These are phyloP conservation scores for Amylocystis lapponica DNA, from an alignment of 768 basidiomycete genomes.

Conservation along the genomic window DNA sequence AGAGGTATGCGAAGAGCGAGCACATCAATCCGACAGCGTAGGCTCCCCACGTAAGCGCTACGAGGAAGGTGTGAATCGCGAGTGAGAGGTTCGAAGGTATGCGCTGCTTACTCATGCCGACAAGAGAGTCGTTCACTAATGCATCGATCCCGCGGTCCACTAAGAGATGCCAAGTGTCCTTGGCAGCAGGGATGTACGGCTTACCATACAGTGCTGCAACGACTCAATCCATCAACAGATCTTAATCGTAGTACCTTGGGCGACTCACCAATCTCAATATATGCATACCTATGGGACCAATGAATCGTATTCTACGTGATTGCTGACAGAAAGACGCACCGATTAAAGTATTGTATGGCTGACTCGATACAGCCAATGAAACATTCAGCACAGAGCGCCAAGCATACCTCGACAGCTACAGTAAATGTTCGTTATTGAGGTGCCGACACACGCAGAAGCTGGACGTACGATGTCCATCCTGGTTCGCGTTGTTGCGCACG, in stretches of 20 bases:
- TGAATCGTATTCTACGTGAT: neutral
- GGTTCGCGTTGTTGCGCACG: constrained; percentile 51
- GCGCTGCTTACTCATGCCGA: constrained; percentile 58
- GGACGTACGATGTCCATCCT: constrained; percentile 54
- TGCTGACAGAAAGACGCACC: constrained; percentile 28
- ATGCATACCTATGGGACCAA: constrained; percentile 51
- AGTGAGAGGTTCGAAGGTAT: neutral
- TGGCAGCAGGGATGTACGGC: constrained; percentile 72
- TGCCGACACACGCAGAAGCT: neutral
- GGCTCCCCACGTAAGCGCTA: constrained; percentile 75
- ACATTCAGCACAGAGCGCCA: constrained; percentile 77
- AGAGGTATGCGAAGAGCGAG: constrained; percentile 72
- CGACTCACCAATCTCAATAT: constrained; percentile 69
- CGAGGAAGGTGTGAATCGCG: constrained; percentile 4
- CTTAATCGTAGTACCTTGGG: neutral
- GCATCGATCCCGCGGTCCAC: constrained; percentile 78
- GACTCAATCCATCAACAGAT: too few relatives aligned
- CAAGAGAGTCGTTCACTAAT: constrained; percentile 76
- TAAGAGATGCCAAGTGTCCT: constrained; percentile 77
- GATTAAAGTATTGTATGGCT: constrained; percentile 76
- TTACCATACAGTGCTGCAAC: constrained; percentile 74
- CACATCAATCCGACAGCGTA: constrained; percentile 72
- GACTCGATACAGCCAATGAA: constrained; percentile 67
- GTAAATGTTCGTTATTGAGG: constrained; percentile 7
- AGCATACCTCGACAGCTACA: constrained; percentile 69